These are phyloP conservation scores for Biancaea sappan DNA, from an alignment of 306 rosid genomes.

Conservation along the genomic window DNA sequence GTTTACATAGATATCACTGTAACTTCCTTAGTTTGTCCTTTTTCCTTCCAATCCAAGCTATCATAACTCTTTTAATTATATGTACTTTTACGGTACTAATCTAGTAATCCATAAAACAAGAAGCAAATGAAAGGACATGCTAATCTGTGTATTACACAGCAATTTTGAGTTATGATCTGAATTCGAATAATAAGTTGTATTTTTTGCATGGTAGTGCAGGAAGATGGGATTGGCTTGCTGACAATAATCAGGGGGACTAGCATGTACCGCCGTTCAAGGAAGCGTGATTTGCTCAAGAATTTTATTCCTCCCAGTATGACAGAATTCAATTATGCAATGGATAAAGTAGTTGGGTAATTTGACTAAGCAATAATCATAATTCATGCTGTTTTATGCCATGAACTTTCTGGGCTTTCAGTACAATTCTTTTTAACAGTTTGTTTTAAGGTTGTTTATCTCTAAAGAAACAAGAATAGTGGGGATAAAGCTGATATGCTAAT, in stretches of 20 bases:
- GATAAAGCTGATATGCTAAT: conserved; percentile 28
- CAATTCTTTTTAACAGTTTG: not conserved
- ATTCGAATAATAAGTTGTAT: conserved; percentile 23
- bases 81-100: not conserved
- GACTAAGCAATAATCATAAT: not conserved
- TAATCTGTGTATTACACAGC: not conserved
- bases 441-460: conserved; percentile 23
- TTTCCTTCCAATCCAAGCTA: not conserved
- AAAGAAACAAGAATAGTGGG: not conserved
- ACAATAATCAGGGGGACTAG: conserved; percentile 75
- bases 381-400: not conserved
- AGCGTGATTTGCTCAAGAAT: conserved; percentile 57
- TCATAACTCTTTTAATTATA: not conserved
- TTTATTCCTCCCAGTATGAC: conserved; percentile 74
- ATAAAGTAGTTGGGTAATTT: conserved; percentile 65
- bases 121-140: conserved; percentile 15
- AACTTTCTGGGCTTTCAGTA: conserved; percentile 3
- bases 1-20: not conserved
- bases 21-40: not conserved
- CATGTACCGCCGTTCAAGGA: conserved; percentile 74
- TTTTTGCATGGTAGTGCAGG: conserved; percentile 58
- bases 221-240: conserved; percentile 78
- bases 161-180: not conserved
- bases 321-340: conserved; percentile 60
- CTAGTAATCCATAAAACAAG: not conserved